Base-by-base conservation (phyloP, 768 basidiomycete species). In the Lactifluus hygrophoroides region DNA sequence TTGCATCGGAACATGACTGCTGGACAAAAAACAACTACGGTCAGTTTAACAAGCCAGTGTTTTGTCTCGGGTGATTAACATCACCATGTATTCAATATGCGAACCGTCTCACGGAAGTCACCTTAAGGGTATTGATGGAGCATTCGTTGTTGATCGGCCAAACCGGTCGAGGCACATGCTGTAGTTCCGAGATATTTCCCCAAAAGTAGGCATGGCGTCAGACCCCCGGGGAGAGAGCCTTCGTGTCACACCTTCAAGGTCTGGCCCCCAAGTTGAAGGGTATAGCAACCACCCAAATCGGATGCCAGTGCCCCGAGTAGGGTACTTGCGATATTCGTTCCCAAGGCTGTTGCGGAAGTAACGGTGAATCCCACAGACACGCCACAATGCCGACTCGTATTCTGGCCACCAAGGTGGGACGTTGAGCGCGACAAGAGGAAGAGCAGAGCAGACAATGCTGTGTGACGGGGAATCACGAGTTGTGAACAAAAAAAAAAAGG, bases 341-440 rank as follows among this genome's bases (percentile, higher is more conserved):
- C 30, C 44, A 16, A 16, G n/a, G 45, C 3, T 28, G 44, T 34
- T 30, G 28, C 38, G 34, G 19, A 38, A 58, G 35, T 32, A 23
- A 58, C 23, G n/a, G 28, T 40, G n/a, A 47, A 40, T 23, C 11
- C 28, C 11, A 40, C 28, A 11, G 17, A 17, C 6, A 19, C 45
- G 45, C 57, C 51, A 42, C 38, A 42, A 58, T 34, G 37, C 57
- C 45, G 45, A 54, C 38, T 19, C 38, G 38, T 19, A 54, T 19
- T 16, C 34, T 4, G 4, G 16, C 10, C 19, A 34, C 10, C 19
- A 34, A 51, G 25, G 35, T 32, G 46, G 17, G 37, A 42, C n/a
- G 9, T 25, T 19, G 13, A 28, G 37, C 23, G 7, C 14, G 17
- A 42, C 3, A 17, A 34, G 5, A 37, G 25, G 16, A 9, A 28